phyloP scores from a whole-genome alignment of 208 protist species.

The Wallacemonas rigidus region DNA sequence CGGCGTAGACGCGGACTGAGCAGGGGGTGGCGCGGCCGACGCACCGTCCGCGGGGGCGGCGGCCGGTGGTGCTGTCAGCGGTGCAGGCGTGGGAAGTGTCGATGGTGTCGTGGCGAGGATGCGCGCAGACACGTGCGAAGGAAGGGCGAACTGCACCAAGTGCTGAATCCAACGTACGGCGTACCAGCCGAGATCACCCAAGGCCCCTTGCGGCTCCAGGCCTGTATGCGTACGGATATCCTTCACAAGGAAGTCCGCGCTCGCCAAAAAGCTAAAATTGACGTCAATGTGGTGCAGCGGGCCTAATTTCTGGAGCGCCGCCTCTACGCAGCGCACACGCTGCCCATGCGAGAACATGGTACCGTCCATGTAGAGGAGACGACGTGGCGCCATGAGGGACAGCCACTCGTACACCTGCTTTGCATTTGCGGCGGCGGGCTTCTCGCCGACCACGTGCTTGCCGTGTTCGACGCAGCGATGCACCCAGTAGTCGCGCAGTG shows the following conservation, averaged over 20 bases:
- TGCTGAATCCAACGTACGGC: constrained; percentile 46
- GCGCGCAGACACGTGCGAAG: constrained; percentile 26
- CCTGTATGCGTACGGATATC: constrained; percentile 37
- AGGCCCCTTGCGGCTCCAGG: constrained; percentile 38
- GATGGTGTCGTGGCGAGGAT: constrained; percentile 20
- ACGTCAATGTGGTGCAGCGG: constrained; percentile 37
- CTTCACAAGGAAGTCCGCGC: constrained; percentile 24
- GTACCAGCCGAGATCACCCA: constrained; percentile 59
- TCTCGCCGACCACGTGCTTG: constrained; percentile 51
- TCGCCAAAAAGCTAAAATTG: constrained; percentile 31
- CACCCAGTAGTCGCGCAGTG: constrained; percentile 39
- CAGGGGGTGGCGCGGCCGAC: too few species aligned
- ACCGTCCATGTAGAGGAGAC: constrained; percentile 51
- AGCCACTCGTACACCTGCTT: constrained; percentile 36
- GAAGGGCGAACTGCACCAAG: constrained; percentile 35
- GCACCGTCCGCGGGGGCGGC: too few species aligned
- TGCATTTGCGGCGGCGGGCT: constrained; percentile 29
- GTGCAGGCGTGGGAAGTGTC: background rate
- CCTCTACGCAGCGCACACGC: constrained; percentile 28
- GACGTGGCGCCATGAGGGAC: constrained; percentile 20
- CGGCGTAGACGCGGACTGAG: background rate
- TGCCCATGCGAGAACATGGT: constrained; percentile 45
- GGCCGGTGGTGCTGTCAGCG: too few species aligned
- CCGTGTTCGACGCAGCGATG: constrained; percentile 27
- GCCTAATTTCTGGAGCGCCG: constrained; percentile 20